Percentiles rank a stretch among this genome's conserved stretches.
Conservation (phyloP, 2,329 filamentous ascomycete genomes). For the Domatiomyces globalis region DNA sequence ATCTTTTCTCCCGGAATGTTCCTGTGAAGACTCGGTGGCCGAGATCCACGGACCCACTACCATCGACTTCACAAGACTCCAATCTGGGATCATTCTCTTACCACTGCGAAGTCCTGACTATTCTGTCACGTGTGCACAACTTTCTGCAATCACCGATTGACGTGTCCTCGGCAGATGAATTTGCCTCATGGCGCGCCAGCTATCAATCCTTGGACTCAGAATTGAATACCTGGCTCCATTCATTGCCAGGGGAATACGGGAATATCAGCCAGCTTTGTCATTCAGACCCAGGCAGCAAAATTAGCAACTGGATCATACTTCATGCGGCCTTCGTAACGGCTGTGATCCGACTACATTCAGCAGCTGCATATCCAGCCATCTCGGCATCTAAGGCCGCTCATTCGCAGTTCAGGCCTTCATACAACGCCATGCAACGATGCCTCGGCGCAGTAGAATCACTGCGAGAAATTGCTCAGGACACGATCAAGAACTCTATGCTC, state of each 20-base stretch:
- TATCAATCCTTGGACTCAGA: constrained; percentile 74
- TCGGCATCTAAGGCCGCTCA: constrained; percentile 37
- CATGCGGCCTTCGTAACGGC: constrained; percentile 85
- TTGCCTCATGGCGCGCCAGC: constrained; percentile 75
- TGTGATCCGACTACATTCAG: constrained; percentile 80
- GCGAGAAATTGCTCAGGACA: constrained; percentile 61
- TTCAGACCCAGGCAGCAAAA: constrained; percentile 30
- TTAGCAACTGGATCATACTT: constrained; percentile 67
- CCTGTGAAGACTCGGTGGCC: constrained; percentile 79
- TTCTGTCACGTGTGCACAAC: constrained; percentile 72
- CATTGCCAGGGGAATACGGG: constrained; percentile 66
- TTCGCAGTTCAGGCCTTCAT: constrained; percentile 73
- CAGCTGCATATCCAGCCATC: constrained; percentile 80
- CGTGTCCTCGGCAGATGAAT: constrained; percentile 68
- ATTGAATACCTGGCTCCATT: constrained; percentile 70
- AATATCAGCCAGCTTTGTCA: constrained; percentile 70
- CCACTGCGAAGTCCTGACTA: constrained; percentile 82
- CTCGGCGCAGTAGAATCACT: constrained; percentile 73
- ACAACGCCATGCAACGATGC: constrained; percentile 70
- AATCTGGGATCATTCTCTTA: constrained; percentile 80
- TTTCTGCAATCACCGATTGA: constrained; percentile 83
- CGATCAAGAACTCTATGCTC: constrained; percentile 59
- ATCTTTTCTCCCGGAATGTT: constrained; percentile 70
- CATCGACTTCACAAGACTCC: constrained; percentile 43
- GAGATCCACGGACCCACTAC: constrained; percentile 20